Evolutionary conservation across 1,139 yeast genomes (phyloP).

Genomic region (Hansenula anomala): DNA sequence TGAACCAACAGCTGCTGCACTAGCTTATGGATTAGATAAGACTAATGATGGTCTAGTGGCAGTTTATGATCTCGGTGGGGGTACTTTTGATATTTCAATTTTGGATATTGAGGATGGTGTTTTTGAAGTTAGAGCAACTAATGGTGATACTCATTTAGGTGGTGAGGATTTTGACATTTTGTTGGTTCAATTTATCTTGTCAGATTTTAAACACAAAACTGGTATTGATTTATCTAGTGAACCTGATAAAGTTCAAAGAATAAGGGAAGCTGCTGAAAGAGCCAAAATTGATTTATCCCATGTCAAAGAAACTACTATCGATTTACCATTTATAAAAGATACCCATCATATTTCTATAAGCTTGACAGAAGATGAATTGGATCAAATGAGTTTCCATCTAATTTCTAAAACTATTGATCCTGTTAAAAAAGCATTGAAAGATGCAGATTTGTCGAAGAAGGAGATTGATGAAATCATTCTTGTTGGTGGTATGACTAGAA

Average conservation of each 20-base stretch:
- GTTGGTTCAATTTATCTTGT: slow-evolving; percentile 48
- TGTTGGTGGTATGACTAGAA: slow-evolving; percentile 85
- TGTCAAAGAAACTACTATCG: slow-evolving; percentile 48
- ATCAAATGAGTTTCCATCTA: slow-evolving; percentile 54
- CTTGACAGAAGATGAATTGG: slow-evolving; percentile 60
- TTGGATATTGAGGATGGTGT: slow-evolving; percentile 79
- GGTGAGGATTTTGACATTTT: slow-evolving; percentile 78
- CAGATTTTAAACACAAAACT: slow-evolving; percentile 37
- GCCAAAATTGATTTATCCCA: slow-evolving; percentile 70
- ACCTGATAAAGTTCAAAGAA: slow-evolving; percentile 57
- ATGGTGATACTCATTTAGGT: slow-evolving; percentile 80
- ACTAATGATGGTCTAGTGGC: slow-evolving; percentile 62
- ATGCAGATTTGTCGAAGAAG: slow-evolving; percentile 56
- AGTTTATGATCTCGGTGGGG: slow-evolving; percentile 81
- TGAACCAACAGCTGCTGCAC: slow-evolving; percentile 81
- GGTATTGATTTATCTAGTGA: slow-evolving; percentile 39
- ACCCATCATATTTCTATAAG: slow-evolving; percentile 44
- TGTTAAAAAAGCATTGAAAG: slow-evolving; percentile 61
- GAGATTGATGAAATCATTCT: slow-evolving; percentile 69
- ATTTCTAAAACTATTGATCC: slow-evolving; percentile 62
- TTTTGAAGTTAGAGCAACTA: slow-evolving; percentile 77
- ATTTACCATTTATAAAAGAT: slow-evolving; percentile 54
- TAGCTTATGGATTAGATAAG: slow-evolving; percentile 64
- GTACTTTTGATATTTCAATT: slow-evolving; percentile 77
- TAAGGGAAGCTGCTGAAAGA: slow-evolving; percentile 67